A percentile compares a stretch with the other conserved stretches of the same genome.
phyloP scores from a whole-genome alignment of 495 filamentous ascomycete genomes.

The Trichoderma parareesei region DNA sequence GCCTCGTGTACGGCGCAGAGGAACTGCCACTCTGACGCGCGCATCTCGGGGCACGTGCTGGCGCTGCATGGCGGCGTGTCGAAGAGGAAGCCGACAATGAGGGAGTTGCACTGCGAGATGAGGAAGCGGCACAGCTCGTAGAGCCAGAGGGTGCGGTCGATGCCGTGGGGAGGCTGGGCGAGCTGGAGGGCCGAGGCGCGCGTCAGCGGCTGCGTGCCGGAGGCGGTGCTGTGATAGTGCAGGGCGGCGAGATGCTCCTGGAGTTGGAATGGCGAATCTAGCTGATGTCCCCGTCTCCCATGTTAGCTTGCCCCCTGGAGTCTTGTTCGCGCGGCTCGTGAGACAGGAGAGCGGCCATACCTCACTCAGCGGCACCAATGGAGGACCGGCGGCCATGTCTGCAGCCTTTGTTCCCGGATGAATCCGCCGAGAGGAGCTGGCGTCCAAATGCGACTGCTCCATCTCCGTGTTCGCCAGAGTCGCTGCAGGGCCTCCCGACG shows the following conservation, averaged over 20 bases:
- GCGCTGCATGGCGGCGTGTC: constrained; percentile 82
- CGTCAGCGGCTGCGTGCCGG: constrained; percentile 58
- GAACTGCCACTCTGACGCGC: constrained; percentile 97
- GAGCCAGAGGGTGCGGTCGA: constrained; percentile 85
- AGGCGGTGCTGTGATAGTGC: constrained; percentile 66
- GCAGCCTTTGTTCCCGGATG: constrained; percentile 82
- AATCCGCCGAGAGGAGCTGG: constrained; percentile 66
- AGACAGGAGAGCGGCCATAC: constrained; percentile 35
- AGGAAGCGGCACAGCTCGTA: constrained; percentile 96
- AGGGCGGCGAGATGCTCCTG: constrained; percentile 95
- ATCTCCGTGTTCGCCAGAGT: constrained; percentile 48
- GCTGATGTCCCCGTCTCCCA: constrained; percentile 33
- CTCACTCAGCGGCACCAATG: constrained; percentile 74
- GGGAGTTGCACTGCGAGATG: constrained; percentile 81
- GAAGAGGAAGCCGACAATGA: constrained; percentile 86
- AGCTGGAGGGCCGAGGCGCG: constrained; percentile 63
- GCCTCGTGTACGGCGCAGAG: constrained; percentile 95
- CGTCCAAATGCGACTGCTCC: constrained; percentile 47
- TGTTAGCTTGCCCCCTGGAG: background rate
- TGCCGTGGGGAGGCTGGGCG: constrained; percentile 66
- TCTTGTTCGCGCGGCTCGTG: constrained; percentile 1
- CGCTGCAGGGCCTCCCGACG: constrained; percentile 49
- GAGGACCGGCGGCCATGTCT: constrained; percentile 88
- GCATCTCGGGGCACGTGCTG: constrained; percentile 91
- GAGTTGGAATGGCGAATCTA: constrained; percentile 96